phyloP scores from a whole-genome alignment of 2,329 filamentous ascomycete genomes.

The Stagonosporopsis cucurbitacearum region DNA sequence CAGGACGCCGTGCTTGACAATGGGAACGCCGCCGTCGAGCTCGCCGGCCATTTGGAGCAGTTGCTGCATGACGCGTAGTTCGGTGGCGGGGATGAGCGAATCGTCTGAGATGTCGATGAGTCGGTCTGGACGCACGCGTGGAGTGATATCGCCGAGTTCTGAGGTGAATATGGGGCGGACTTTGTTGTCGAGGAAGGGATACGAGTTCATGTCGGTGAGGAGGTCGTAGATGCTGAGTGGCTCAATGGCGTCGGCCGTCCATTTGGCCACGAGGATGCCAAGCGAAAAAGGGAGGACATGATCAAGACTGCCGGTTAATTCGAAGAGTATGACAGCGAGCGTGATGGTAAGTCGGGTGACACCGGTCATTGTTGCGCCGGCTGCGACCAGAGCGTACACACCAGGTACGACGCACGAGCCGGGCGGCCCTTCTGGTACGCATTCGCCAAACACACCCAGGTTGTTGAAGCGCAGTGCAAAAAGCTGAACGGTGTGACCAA shows the following conservation, averaged over 20 bases:
- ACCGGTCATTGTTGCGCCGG: slow-evolving; percentile 96
- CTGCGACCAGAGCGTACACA: slow-evolving; percentile 94
- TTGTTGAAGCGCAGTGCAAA: slow-evolving; percentile 75
- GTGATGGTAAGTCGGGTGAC: slow-evolving; percentile 94
- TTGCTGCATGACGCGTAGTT: slow-evolving; percentile 81
- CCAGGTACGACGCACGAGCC: slow-evolving; percentile 92
- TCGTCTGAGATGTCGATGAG: slow-evolving; percentile 89
- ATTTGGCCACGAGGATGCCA: slow-evolving; percentile 92
- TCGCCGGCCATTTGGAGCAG: slow-evolving; percentile 84
- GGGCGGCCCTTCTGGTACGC: slow-evolving; percentile 69
- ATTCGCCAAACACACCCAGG: slow-evolving; percentile 76
- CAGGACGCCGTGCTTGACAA: slow-evolving; percentile 77
- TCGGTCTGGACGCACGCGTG: slow-evolving; percentile 74
- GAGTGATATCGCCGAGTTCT: slow-evolving; percentile 85
- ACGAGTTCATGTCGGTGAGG: slow-evolving; percentile 94
- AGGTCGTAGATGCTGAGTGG: slow-evolving; percentile 95
- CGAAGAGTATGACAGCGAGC: slow-evolving; percentile 92
- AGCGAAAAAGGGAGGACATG: slow-evolving; percentile 95
- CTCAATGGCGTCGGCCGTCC: slow-evolving; percentile 95
- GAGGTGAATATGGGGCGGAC: slow-evolving; percentile 89
- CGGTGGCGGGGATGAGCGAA: slow-evolving; percentile 76
- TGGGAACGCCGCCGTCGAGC: slow-evolving; percentile 88
- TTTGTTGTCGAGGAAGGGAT: slow-evolving; percentile 97
- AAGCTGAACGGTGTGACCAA: slow-evolving; percentile 86
- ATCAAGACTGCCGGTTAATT: slow-evolving; percentile 91